Evolutionary conservation across 208 protist species (phyloP).

Genomic region (Naegleria lovaniensis): DNA sequence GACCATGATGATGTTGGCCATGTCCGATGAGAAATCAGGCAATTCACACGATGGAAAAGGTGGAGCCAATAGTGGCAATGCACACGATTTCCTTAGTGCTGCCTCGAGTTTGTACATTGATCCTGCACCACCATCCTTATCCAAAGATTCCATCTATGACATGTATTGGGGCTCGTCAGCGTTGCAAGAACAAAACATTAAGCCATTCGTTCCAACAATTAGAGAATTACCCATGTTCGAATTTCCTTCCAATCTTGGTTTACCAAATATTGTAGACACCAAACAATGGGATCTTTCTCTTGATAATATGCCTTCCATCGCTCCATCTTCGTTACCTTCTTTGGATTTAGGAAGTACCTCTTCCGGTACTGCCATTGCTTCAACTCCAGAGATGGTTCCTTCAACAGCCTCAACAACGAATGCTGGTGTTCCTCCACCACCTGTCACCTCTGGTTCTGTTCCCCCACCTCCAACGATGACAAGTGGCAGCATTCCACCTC

Average conservation of each 20-base stretch:
- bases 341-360: neutral
- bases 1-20: neutral
- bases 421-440: neutral
- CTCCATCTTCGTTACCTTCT: neutral
- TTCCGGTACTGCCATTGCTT: neutral
- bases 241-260: neutral
- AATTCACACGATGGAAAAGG: neutral
- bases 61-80: neutral
- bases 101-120: neutral
- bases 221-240: neutral
- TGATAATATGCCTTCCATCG: neutral
- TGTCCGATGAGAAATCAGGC: neutral
- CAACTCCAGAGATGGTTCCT: neutral
- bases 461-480: neutral
- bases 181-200: neutral
- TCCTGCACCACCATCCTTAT: neutral
- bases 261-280: conserved; percentile 9
- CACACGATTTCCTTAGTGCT: neutral
- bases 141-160: neutral
- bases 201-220: neutral
- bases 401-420: neutral
- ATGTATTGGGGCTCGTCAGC: neutral
- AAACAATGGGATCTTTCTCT: neutral
- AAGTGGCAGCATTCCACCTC: neutral
- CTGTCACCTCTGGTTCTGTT: neutral